Evolutionary conservation across 2,329 filamentous ascomycete genomes (phyloP).

Genomic region (Phaeoacremonium minimum): DNA sequence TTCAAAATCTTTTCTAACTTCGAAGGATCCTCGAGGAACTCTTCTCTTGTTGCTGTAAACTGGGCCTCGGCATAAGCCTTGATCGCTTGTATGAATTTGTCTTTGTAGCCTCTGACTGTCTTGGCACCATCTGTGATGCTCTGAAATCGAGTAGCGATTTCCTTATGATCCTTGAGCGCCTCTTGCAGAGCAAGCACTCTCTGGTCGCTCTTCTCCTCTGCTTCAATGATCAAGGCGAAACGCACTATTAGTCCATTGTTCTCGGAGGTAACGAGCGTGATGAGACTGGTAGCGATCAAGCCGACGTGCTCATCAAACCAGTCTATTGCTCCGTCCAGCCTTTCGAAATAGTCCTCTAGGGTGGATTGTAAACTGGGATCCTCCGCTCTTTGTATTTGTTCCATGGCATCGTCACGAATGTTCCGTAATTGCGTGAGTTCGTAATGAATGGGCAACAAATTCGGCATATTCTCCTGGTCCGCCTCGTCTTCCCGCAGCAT

Average conservation of each 20-base stretch:
- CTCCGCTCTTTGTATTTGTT: slow-evolving; percentile 79
- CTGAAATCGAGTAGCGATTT: slow-evolving; percentile 89
- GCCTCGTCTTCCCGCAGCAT: slow-evolving; percentile 81
- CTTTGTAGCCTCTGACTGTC: slow-evolving; percentile 90
- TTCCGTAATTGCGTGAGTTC: slow-evolving; percentile 88
- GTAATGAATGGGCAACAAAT: slow-evolving; percentile 84
- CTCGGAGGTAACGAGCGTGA: slow-evolving; percentile 78
- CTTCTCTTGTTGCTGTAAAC: slow-evolving; percentile 66
- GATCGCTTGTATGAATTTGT: slow-evolving; percentile 85
- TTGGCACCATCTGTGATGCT: slow-evolving; percentile 92
- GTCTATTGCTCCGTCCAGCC: slow-evolving; percentile 81
- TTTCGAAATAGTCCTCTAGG: slow-evolving; percentile 82
- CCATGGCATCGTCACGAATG: slow-evolving; percentile 93
- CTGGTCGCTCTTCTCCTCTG: slow-evolving; percentile 94
- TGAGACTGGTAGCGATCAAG: slow-evolving; percentile 81
- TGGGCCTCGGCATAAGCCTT: slow-evolving; percentile 68
- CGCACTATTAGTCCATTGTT: slow-evolving; percentile 89
- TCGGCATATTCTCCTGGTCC: slow-evolving; percentile 86
- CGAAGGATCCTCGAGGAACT: slow-evolving; percentile 79
- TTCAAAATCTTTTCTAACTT: slow-evolving; percentile 82
- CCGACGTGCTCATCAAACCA: slow-evolving; percentile 97
- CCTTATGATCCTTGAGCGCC: slow-evolving; percentile 91
- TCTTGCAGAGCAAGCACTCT: slow-evolving; percentile 88
- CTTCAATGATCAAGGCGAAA: slow-evolving; percentile 86
- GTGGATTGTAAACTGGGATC: slow-evolving; percentile 75